Conservation (phyloP, 2,329 filamentous ascomycete species). For the Diatrype stigma region DNA sequence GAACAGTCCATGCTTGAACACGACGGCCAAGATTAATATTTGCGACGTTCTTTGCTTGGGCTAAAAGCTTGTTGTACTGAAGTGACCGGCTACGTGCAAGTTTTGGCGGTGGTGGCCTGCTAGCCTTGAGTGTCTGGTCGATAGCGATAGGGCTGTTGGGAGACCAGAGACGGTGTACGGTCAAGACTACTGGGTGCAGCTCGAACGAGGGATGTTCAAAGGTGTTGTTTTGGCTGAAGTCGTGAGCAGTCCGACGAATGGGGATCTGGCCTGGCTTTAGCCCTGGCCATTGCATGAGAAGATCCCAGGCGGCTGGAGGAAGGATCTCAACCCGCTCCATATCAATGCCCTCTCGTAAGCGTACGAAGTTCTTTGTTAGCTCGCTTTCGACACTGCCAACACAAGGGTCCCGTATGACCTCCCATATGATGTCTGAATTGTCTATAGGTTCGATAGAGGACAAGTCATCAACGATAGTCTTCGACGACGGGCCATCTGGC, state of each 20-base stretch:
- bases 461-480: conserved; percentile 55
- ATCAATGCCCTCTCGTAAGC: conserved; percentile 65
- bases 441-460: conserved; percentile 71
- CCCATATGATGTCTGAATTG: conserved; percentile 75
- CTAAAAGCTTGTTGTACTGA: conserved; percentile 71
- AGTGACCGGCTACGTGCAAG: conserved; percentile 69
- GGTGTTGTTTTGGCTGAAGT: conserved; percentile 60
- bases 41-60: conserved; percentile 63
- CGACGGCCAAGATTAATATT: conserved; percentile 67
- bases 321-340: conserved; percentile 74
- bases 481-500: conserved; percentile 57
- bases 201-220: conserved; percentile 71
- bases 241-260: conserved; percentile 73
- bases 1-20: conserved; percentile 71
- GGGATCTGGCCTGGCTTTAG: conserved; percentile 63
- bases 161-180: conserved; percentile 73
- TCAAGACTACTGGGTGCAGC: conserved; percentile 78
- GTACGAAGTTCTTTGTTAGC: conserved; percentile 56
- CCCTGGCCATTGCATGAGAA: conserved; percentile 80
- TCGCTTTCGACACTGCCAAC: conserved; percentile 27
- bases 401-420: conserved; percentile 47
- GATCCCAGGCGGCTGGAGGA: conserved; percentile 74
- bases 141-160: conserved; percentile 52
- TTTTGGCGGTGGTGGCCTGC: conserved; percentile 56
- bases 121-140: conserved; percentile 57